Conservation (phyloP, 2,329 filamentous ascomycete species). For the Trichoderma arundinaceum region DNA sequence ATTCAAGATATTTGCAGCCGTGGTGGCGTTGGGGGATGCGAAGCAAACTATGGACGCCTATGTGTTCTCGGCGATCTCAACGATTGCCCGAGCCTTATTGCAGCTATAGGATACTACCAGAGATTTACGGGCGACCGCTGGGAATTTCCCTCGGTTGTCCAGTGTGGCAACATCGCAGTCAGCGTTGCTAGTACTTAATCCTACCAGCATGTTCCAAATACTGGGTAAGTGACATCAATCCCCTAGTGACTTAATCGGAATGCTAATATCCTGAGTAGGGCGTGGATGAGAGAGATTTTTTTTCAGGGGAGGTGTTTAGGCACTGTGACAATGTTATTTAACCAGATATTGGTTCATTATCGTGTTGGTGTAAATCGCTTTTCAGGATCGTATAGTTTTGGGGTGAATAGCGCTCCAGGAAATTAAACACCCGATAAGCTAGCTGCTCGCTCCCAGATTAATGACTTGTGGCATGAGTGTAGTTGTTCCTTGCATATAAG, state of each 20-base stretch:
- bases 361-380: neutral
- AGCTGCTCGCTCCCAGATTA: neutral
- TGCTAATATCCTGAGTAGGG: neutral
- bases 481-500: too few species aligned
- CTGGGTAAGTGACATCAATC: neutral
- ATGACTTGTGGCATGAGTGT: too few species aligned
- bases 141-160: neutral
- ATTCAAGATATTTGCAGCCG: neutral
- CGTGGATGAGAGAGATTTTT: neutral
- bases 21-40: neutral
- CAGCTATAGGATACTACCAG: neutral
- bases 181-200: neutral
- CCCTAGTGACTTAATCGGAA: neutral
- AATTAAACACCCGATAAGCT: neutral
- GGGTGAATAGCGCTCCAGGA: neutral
- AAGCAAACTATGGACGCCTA: neutral
- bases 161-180: neutral
- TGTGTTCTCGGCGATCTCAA: slow-evolving; percentile 6
- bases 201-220: neutral
- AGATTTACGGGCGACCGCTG: neutral
- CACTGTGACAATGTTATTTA: neutral
- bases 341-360: neutral
- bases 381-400: neutral
- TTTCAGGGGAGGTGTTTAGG: neutral
- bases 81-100: neutral